These are phyloP conservation scores for Teratosphaeria gauchensis DNA, from an alignment of 2,329 filamentous ascomycete species.

Conservation along the genomic window DNA sequence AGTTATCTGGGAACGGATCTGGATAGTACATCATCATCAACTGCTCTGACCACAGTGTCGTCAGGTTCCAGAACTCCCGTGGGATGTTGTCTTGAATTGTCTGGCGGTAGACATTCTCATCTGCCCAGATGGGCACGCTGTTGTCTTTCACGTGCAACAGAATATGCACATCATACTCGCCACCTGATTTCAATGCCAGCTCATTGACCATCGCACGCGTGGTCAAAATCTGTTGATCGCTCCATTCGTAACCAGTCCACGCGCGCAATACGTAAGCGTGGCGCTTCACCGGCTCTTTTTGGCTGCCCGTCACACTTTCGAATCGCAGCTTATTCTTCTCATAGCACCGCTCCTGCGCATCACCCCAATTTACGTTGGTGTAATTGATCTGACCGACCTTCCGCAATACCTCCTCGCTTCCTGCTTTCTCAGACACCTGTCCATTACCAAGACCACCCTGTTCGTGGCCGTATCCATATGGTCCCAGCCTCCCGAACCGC, in stretches of 20 bases:
- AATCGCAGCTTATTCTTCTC: constrained; percentile 42
- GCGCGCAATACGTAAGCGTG: constrained; percentile 78
- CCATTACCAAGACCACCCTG: constrained; percentile 41
- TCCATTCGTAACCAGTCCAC: constrained; percentile 75
- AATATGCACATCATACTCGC: constrained; percentile 78
- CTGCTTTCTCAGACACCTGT: constrained; percentile 33
- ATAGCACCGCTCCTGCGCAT: constrained; percentile 38
- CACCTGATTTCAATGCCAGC: constrained; percentile 68
- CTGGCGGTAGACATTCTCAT: constrained; percentile 56
- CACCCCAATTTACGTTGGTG: constrained; percentile 39
- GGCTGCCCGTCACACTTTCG: constrained; percentile 20
- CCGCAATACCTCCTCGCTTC: constrained; percentile 42
- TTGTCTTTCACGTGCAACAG: constrained; percentile 77
- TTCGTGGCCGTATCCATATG: constrained; percentile 39
- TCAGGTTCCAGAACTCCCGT: constrained; percentile 77
- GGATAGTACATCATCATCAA: constrained; percentile 90
- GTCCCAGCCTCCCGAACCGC: constrained; percentile 39
- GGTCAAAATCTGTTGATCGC: constrained; percentile 68
- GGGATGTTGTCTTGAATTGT: constrained; percentile 62
- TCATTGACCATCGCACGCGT: constrained; percentile 78
- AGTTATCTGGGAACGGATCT: constrained; percentile 69
- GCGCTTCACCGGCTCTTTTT: constrained; percentile 39
- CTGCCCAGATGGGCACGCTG: constrained; percentile 67
- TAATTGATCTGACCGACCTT: constrained; percentile 40
- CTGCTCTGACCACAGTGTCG: constrained; percentile 85